A percentile compares a stretch with the other conserved stretches of the same genome.
phyloP scores from a whole-genome alignment of 129 eudicot species.

The Artemisia argyi region DNA sequence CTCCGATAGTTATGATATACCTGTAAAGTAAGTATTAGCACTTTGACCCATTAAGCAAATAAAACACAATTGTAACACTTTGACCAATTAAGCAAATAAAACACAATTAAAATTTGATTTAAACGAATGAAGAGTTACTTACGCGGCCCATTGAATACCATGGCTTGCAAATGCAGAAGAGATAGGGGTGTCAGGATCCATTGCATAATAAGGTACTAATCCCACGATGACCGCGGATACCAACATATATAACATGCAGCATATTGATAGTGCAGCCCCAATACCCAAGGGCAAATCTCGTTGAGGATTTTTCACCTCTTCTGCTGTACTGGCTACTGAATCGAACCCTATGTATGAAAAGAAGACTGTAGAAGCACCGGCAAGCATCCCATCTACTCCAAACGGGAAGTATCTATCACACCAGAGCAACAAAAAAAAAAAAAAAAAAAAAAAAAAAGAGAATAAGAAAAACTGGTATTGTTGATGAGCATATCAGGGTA shows the following conservation, averaged over 20 bases:
- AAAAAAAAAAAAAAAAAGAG: background rate
- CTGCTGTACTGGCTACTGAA: constrained; percentile 98
- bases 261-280: constrained; percentile 82
- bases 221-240: constrained; percentile 95
- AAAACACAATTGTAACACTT: background rate
- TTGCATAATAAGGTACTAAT: constrained; percentile 81
- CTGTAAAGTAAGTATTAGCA: constrained; percentile 42
- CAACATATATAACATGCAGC: constrained; percentile 89
- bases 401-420: constrained; percentile 73
- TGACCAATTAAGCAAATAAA: background rate
- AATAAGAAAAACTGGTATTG: background rate
- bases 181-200: constrained; percentile 98
- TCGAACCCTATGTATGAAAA: constrained; percentile 96
- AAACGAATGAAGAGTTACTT: constrained; percentile 33
- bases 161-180: constrained; percentile 91
- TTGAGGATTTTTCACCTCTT: constrained; percentile 97
- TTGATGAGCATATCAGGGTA: constrained; percentile 14
- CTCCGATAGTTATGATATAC: constrained; percentile 78
- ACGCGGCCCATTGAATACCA: constrained; percentile 96
- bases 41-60: background rate
- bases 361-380: constrained; percentile 97
- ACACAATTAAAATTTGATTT: background rate
- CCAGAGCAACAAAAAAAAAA: constrained; percentile 9
- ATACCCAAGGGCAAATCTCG: constrained; percentile 91
- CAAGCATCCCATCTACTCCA: constrained; percentile 95